These are phyloP conservation scores for Penicillium ochrochloron DNA, from an alignment of 495 filamentous ascomycete genomes.

Conservation along the genomic window DNA sequence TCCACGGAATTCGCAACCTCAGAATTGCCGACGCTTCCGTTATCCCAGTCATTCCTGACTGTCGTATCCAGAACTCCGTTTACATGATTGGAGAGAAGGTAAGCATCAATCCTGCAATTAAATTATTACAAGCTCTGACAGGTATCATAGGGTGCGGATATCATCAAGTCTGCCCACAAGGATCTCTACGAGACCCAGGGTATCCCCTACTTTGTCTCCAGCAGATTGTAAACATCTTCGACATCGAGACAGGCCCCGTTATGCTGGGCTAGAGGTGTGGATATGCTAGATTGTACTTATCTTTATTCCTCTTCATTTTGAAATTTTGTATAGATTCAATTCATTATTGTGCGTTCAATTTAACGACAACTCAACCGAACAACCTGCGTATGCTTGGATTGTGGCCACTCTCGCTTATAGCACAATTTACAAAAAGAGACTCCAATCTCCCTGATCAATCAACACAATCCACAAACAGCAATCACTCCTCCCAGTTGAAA, in stretches of 20 bases:
- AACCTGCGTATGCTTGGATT: no score
- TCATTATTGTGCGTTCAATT: not conserved
- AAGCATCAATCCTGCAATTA: not conserved
- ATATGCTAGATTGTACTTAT: not conserved
- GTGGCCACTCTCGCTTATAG: no score
- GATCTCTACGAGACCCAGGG: constrained; percentile 36
- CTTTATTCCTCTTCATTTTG: not conserved
- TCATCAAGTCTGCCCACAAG: constrained; percentile 38
- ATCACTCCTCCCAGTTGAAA: constrained; percentile 45
- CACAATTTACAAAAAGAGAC: not conserved
- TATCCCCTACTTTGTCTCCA: constrained; percentile 21
- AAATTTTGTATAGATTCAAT: not conserved
- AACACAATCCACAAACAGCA: not conserved
- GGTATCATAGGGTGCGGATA: constrained; percentile 33
- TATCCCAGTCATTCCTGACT: constrained; percentile 46
- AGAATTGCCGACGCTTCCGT: constrained; percentile 52
- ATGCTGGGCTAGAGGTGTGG: not conserved
- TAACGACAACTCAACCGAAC: no score
- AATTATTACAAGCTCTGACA: constrained; percentile 5
- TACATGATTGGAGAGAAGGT: constrained; percentile 65
- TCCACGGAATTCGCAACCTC: constrained; percentile 58
- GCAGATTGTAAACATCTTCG: constrained; percentile 11
- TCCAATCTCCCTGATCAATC: not conserved
- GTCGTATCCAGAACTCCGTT: constrained; percentile 52
- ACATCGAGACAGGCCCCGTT: not conserved